Evolutionary conservation across 2,329 filamentous ascomycete genomes (phyloP), one percentile per base, ranked within the genome.

Genomic region (Dryadomyces quercus-mongolicae): DNA sequence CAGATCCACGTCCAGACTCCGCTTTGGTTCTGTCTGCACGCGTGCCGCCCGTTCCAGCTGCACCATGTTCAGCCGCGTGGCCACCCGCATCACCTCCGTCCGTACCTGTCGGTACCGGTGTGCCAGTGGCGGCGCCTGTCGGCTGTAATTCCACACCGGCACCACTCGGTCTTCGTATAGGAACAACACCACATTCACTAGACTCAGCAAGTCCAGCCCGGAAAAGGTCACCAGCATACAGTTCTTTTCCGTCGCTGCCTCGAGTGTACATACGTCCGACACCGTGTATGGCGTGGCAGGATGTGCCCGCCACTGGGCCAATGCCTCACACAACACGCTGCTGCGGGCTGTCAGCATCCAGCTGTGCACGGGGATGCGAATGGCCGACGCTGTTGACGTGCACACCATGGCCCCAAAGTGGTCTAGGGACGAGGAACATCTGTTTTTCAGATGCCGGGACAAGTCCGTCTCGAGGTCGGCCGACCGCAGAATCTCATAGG

Each of bases 101-200:
- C 92, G 84, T 18, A 95, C 77, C 62, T 91, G 83, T 22, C 90
- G 85, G 65, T 89, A 95, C 44, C 86, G 78, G 61, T 80, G 77
- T 0, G 87, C 84, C 64, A 85, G 72, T 12, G 79, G 71, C 2
- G 83, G 79, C 20, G 81, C 78, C 58, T 83, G 78, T 7, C 78
- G 80, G 5, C 84, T 84, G 58, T 86, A 84, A 60, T 91, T 87
- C 93, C 93, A 97, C 18, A 91, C 86, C 56, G 93, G 88, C 36
- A 95, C 75, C 16, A 91, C 71, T 4, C 74, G 75, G 64, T 97
- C 93, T 6, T 83, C 84, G 65, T 97, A 97, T 8, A 85, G 65
- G 62, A 88, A 96, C 10, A 92, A 72, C 1, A 86, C 79, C 10
- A 97, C 61, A 61, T 95, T 92, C 55, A 95, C 71, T 7, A 96